These are phyloP conservation scores for Serpula lacrymans DNA, from an alignment of 768 basidiomycete species.

Conservation along the genomic window DNA sequence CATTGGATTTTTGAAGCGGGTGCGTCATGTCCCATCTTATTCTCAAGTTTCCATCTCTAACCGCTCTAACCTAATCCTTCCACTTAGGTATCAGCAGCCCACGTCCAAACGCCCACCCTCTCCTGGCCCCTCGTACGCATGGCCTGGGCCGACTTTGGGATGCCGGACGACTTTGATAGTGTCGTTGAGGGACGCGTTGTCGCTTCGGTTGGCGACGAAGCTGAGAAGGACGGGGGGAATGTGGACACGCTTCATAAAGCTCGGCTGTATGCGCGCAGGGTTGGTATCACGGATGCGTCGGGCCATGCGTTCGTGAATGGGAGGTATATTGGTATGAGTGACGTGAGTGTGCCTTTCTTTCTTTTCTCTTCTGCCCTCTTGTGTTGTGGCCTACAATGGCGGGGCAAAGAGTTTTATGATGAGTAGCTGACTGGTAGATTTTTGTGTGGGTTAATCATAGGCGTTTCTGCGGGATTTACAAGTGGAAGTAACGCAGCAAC, in stretches of 20 bases:
- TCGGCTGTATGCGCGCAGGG: conserved; percentile 51
- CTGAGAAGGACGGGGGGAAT: conserved; percentile 19
- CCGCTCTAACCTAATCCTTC: conserved; percentile 1
- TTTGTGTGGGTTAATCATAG: too few relatives aligned
- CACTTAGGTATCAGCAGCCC: conserved; percentile 36
- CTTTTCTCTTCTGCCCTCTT: neutral
- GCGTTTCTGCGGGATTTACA: conserved; percentile 65
- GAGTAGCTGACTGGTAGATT: too few relatives aligned
- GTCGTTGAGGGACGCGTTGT: conserved; percentile 30
- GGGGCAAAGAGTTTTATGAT: too few relatives aligned
- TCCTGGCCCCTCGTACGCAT: conserved; percentile 42
- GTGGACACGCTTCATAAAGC: conserved; percentile 44
- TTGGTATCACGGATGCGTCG: conserved; percentile 43
- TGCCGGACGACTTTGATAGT: conserved; percentile 36
- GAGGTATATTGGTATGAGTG: conserved; percentile 65
- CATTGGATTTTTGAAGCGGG: conserved; percentile 54
- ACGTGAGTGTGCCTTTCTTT: conserved; percentile 44
- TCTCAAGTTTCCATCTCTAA: conserved; percentile 2
- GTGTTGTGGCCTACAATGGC: too few relatives aligned
- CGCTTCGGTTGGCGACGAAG: conserved; percentile 24
- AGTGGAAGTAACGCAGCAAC: conserved; percentile 50
- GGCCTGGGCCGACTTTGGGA: conserved; percentile 36
- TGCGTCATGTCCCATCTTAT: conserved; percentile 23
- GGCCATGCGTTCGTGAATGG: conserved; percentile 90
- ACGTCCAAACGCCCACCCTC: conserved; percentile 30